Conservation (phyloP, 495 filamentous ascomycete species). For the Podospora pseudopauciseta region DNA sequence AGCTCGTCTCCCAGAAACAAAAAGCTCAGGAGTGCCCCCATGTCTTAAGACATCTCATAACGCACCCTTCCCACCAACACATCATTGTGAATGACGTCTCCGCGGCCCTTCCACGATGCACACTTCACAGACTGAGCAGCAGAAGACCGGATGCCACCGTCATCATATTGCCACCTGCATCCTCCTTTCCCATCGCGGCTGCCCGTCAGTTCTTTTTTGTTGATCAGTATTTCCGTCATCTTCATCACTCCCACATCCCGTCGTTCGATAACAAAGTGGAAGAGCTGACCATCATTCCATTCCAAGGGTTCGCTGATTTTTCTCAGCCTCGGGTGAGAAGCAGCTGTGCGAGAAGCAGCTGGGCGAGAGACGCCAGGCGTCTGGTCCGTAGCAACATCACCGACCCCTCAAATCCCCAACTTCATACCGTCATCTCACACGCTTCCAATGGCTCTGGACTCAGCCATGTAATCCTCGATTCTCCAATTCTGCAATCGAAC, state of each 20-base stretch:
- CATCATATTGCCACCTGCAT: not conserved
- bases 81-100: not conserved
- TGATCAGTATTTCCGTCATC: conserved; percentile 1
- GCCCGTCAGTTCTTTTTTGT: not conserved
- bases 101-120: conserved; percentile 4
- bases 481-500: not conserved
- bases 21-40: not conserved
- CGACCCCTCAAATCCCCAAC: conserved; percentile 1
- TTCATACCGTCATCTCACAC: not conserved
- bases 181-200: not conserved
- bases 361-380: not conserved
- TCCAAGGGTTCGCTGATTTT: not conserved
- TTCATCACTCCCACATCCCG: not conserved
- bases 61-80: not conserved
- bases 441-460: not conserved
- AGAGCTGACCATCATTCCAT: not conserved
- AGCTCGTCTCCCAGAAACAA: not conserved
- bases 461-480: not conserved
- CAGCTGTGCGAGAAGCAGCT: not conserved
- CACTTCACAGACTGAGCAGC: not conserved
- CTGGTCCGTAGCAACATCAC: not conserved
- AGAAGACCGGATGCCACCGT: not conserved
- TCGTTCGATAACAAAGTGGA: not conserved
- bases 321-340: not conserved
- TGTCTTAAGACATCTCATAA: not conserved